Evolutionary conservation across 2,329 filamentous ascomycete species (phyloP).

Genomic region (Pleomassaria siparia): DNA sequence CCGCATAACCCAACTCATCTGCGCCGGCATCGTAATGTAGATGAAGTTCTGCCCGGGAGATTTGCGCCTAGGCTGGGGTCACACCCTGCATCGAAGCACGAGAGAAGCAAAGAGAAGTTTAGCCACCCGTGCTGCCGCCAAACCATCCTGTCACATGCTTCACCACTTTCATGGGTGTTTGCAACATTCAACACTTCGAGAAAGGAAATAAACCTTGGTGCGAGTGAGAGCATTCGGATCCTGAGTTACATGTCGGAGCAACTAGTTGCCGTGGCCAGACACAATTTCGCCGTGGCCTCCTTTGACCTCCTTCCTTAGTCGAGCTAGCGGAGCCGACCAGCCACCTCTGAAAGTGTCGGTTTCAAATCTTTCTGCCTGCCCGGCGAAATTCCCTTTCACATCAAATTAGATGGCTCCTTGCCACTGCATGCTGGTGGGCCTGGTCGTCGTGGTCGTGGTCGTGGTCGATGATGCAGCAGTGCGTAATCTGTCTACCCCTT

Average conservation of each 20-base stretch:
- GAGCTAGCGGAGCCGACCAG: constrained; percentile 5
- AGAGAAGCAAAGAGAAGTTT: constrained; percentile 20
- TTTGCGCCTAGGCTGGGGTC: constrained; percentile 37
- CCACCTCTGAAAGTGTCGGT: constrained; percentile 7
- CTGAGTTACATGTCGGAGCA: not conserved
- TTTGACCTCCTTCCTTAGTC: not conserved
- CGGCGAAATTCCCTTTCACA: not conserved
- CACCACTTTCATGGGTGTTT: constrained; percentile 17
- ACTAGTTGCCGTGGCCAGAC: not conserved
- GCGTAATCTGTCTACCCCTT: constrained; percentile 4
- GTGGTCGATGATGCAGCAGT: constrained; percentile 1
- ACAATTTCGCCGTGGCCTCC: not conserved
- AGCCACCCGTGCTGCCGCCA: constrained; percentile 21
- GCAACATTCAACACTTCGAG: not conserved
- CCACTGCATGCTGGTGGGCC: not conserved
- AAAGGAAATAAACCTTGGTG: not conserved
- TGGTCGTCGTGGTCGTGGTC: not conserved
- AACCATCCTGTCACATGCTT: constrained; percentile 24
- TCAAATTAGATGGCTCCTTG: not conserved
- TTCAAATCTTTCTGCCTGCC: not conserved
- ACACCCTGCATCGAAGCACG: constrained; percentile 27
- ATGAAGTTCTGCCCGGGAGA: constrained; percentile 32
- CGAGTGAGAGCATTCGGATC: not conserved
- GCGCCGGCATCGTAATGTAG: constrained; percentile 19
- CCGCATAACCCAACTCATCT: constrained; percentile 35